These are phyloP conservation scores for Geosiphon pyriformis DNA, from an alignment of 192 early-diverging fungal species.

Conservation along the genomic window DNA sequence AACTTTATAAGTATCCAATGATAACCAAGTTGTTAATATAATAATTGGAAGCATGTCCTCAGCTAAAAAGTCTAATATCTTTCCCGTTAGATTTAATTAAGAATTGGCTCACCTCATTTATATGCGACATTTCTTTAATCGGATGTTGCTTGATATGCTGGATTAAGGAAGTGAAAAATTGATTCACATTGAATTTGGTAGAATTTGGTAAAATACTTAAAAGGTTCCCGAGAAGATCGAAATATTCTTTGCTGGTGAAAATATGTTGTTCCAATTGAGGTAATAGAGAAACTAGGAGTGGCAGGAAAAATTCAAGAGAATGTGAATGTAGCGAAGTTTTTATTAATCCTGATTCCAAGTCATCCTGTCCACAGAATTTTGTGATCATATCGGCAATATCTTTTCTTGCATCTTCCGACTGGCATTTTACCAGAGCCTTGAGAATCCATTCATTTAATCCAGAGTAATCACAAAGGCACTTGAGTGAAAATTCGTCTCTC, in stretches of 20 bases:
- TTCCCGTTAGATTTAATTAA: no score
- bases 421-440: constrained; percentile 11
- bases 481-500: constrained; percentile 14
- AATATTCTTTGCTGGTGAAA: constrained; percentile 27
- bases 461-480: constrained; percentile 16
- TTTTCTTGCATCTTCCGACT: constrained; percentile 21
- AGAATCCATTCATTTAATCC: constrained; percentile 24
- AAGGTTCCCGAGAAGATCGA: constrained; percentile 16
- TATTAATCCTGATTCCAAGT: background rate
- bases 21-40: background rate
- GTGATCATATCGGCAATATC: constrained; percentile 4
- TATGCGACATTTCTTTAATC: constrained; percentile 15
- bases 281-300: constrained; percentile 16
- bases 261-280: constrained; percentile 22
- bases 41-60: background rate
- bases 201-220: constrained; percentile 7
- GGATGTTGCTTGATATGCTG: constrained; percentile 22
- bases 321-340: background rate
- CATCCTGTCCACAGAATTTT: background rate
- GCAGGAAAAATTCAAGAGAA: constrained; percentile 12
- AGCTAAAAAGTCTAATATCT: no score
- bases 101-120: background rate
- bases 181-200: background rate
- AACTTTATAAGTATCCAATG: no score
- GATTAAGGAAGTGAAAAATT: constrained; percentile 1